Base-by-base conservation (phyloP, 371 early-diverging fungal genomes). In the Nosema muscidifuracis region DNA sequence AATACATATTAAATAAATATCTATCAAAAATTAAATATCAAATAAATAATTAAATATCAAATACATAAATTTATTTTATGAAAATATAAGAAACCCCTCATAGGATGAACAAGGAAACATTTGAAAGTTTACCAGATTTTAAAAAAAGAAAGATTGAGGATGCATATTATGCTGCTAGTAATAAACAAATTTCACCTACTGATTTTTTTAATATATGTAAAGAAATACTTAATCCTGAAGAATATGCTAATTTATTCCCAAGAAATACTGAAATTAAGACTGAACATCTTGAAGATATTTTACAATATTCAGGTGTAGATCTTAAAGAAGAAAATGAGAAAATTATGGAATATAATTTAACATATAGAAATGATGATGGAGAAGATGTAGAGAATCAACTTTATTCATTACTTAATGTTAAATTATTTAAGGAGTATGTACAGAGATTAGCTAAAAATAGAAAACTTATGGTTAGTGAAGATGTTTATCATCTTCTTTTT, bases 221-320 rank as follows among this genome's bases (percentile, higher is more conserved):
- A 33, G 53, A 61, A 36, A 36, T 66, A 20, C 43, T 79, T 4
- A 61, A 16, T 26, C 28, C 67, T 4, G 73, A 53, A 18, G 65
- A 72, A 40, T 79, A 60, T 76, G 43, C 26, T 15, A 36, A 31
- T 16, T 34, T 79, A 38, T 79, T 79, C 69, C 50, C 65, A 22
- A 50, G 42, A 44, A 57, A 33, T 28, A 55, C 74, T 16, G 84
- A 82, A 20, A 78, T 81, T 44, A 84, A 84, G 56, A 76, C 82
- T 31, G 84, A 84, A 47, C 67, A 79, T 65, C 73, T 84, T 24
- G 75, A 80, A 30, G 84, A 84, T 73, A 80, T 84, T 26, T 80
- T 84, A 6, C 80, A 84, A 36, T 84, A 84, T 61, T 74, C 80
- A 13, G 82, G 82, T 42, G 76, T 84, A 0, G 81, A 84, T 67